Evolutionary conservation across 345 rosid genomes (phyloP).

Genomic region (Brassica rapa): DNA sequence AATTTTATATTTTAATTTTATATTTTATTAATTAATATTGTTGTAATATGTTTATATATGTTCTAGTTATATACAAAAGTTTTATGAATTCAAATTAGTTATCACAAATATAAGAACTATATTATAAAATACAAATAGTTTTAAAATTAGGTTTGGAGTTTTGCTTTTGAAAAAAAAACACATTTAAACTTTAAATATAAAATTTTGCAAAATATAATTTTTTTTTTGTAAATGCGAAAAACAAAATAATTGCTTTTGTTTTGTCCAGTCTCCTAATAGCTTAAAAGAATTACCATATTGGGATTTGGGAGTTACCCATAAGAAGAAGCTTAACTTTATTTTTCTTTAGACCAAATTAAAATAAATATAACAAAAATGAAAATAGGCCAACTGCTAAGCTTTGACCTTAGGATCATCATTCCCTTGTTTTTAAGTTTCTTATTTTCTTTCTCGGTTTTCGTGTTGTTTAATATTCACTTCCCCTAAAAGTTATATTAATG

Average conservation of each 20-base stretch:
- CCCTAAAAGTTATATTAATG: slow-evolving; percentile 24
- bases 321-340: slow-evolving; percentile 35
- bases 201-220: no score
- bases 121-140: no score
- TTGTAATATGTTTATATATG: no score
- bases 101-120: no score
- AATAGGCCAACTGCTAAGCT: slow-evolving; percentile 42
- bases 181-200: no score
- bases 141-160: no score
- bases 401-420: slow-evolving; percentile 44
- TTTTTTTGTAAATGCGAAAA: not conserved
- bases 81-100: no score
- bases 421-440: not conserved
- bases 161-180: no score
- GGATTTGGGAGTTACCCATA: slow-evolving; percentile 43
- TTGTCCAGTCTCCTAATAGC: slow-evolving; percentile 8
- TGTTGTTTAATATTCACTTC: slow-evolving; percentile 22
- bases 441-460: not conserved
- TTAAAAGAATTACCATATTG: slow-evolving; percentile 34
- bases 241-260: slow-evolving; percentile 25
- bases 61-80: no score
- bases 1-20: no score
- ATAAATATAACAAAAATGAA: not conserved
- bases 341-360: slow-evolving; percentile 9
- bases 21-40: no score